These are phyloP conservation scores for Paulownia fortunei DNA, from an alignment of 257 asterid genomes.

Conservation along the genomic window DNA sequence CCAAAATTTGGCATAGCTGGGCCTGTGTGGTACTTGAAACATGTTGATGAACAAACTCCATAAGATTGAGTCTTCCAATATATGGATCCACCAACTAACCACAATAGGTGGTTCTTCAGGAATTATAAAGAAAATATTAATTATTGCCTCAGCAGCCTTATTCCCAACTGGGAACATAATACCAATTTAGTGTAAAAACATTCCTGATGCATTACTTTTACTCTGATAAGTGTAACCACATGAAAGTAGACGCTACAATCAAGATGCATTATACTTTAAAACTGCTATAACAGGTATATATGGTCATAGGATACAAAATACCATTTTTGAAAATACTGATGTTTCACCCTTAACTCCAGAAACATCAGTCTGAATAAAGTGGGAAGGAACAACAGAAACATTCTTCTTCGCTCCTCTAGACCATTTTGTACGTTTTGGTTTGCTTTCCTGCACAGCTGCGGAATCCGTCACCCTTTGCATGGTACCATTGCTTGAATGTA, in stretches of 20 bases:
- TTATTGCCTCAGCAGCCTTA: slow-evolving; percentile 7
- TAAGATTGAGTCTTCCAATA: background rate
- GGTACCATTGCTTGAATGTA: slow-evolving; percentile 93
- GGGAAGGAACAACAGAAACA: slow-evolving; percentile 82
- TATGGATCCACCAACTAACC: background rate
- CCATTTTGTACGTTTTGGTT: slow-evolving; percentile 55
- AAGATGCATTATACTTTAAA: background rate
- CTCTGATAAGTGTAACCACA: background rate
- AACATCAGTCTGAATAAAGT: slow-evolving; percentile 86
- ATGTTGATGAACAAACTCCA: slow-evolving; percentile 14
- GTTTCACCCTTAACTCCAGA: slow-evolving; percentile 85
- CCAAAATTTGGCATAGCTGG: slow-evolving; percentile 13
- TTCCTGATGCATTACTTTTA: slow-evolving; percentile 5
- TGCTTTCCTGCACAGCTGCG: slow-evolving; percentile 52
- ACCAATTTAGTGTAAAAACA: background rate
- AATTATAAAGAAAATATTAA: background rate
- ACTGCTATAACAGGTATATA: background rate
- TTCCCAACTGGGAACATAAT: background rate
- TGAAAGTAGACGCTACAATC: slow-evolving; percentile 13
- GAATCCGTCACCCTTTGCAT: slow-evolving; percentile 59
- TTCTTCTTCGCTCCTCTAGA: slow-evolving; percentile 65
- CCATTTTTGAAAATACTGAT: slow-evolving; percentile 66
- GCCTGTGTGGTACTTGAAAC: slow-evolving; percentile 18
- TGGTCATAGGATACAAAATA: slow-evolving; percentile 79
- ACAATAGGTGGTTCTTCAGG: background rate